These are phyloP conservation scores for Acacia acuminata DNA, from an alignment of 306 rosid genomes.

Conservation along the genomic window DNA sequence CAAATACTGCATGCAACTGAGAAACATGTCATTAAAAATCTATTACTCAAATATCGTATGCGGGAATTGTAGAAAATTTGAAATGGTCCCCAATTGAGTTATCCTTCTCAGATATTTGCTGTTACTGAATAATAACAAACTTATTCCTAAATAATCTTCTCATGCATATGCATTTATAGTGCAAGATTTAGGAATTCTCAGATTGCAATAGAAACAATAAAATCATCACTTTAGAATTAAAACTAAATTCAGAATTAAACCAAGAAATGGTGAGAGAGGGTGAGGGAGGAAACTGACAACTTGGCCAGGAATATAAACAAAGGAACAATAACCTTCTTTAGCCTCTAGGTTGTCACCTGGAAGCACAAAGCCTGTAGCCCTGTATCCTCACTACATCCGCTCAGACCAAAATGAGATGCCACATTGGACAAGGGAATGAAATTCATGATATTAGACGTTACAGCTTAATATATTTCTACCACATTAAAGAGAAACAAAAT, in stretches of 20 bases:
- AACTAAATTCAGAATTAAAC: constrained; percentile 1
- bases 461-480: background rate
- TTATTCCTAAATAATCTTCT: constrained; percentile 10
- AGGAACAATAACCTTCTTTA: constrained; percentile 15
- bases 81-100: background rate
- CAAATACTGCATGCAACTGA: constrained; percentile 1
- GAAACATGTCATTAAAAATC: background rate
- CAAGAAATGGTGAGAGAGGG: background rate
- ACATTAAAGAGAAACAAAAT: background rate
- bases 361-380: background rate
- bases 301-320: background rate
- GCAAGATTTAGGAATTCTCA: constrained; percentile 1
- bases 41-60: background rate
- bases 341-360: background rate
- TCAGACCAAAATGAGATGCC: background rate
- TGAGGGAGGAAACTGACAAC: background rate
- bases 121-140: constrained; percentile 4
- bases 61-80: constrained; percentile 4
- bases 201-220: background rate
- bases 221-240: background rate
- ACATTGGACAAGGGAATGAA: background rate
- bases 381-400: background rate
- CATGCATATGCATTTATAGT: constrained; percentile 11
- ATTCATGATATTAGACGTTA: background rate
- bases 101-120: background rate